A percentile compares a stretch with the other conserved stretches of the same genome.
Conservation (phyloP, 2,329 filamentous ascomycete genomes). For the Aspergillus pseudoglaucus region DNA sequence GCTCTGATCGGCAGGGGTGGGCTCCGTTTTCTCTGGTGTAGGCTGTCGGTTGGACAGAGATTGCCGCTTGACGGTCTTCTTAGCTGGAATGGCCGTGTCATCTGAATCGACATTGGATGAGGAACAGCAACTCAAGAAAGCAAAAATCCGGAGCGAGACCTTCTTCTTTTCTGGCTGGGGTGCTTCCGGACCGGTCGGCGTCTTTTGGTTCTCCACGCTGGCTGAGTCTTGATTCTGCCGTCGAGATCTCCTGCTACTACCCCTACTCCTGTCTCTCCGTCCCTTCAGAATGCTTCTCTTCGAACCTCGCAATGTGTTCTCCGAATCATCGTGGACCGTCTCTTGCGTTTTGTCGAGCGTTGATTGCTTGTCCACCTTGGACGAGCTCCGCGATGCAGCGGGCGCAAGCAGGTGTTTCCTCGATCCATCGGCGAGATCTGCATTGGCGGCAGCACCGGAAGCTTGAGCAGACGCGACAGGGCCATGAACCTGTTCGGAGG, state of each 20-base stretch:
- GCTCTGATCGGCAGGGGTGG: conserved; percentile 33
- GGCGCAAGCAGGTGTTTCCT: conserved; percentile 34
- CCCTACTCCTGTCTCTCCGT: conserved; percentile 61
- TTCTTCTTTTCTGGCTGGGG: conserved; percentile 36
- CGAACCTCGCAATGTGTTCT: conserved; percentile 58
- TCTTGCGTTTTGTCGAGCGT: conserved; percentile 28
- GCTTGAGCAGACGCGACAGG: conserved; percentile 12
- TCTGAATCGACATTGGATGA: conserved; percentile 40
- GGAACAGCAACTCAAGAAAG: conserved; percentile 46
- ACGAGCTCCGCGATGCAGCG: conserved; percentile 34
- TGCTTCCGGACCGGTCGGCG: conserved; percentile 24
- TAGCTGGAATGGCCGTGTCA: conserved; percentile 39
- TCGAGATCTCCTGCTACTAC: conserved; percentile 48
- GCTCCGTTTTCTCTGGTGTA: conserved; percentile 35
- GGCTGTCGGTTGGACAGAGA: conserved; percentile 30
- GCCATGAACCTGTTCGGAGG: conserved; percentile 6
- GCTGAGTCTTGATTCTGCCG: conserved; percentile 28
- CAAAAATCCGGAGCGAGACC: conserved; percentile 35
- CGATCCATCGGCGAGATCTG: conserved; percentile 16
- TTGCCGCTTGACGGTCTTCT: conserved; percentile 38
- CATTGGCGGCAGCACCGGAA: conserved; percentile 8
- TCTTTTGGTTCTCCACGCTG: conserved; percentile 27
- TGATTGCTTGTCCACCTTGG: conserved; percentile 30
- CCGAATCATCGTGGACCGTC: conserved; percentile 31
- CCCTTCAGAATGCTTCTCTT: conserved; percentile 60